Conservation (phyloP, 2,329 filamentous ascomycete genomes). For the Fusarium setosum region DNA sequence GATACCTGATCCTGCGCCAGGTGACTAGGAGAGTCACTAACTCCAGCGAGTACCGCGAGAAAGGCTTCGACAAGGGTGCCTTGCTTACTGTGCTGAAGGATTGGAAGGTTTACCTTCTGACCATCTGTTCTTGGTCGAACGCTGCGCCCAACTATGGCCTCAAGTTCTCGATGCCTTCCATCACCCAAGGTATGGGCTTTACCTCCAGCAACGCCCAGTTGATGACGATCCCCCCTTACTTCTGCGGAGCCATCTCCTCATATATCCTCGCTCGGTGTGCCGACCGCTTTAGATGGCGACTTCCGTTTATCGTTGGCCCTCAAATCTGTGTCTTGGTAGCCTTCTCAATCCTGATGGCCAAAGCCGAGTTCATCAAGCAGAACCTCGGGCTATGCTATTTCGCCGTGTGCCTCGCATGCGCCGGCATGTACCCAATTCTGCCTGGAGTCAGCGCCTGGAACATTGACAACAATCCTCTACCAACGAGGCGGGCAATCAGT, state of each 20-base stretch:
- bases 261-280: conserved; percentile 42
- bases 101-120: conserved; percentile 52
- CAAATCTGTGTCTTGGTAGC: conserved; percentile 45
- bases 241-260: conserved; percentile 34
- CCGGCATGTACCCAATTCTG: conserved; percentile 51
- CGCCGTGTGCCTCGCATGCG: conserved; percentile 34
- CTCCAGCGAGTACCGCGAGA: conserved; percentile 21
- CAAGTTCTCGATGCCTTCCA: conserved; percentile 49
- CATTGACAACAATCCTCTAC: conserved; percentile 48
- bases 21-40: conserved; percentile 25
- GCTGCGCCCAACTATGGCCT: conserved; percentile 47
- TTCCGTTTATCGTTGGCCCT: conserved; percentile 48
- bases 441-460: conserved; percentile 52
- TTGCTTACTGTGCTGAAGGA: conserved; percentile 23
- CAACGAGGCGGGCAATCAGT: conserved; percentile 49
- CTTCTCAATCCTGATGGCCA: conserved; percentile 37
- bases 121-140: conserved; percentile 54
- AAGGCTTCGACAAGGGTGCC: conserved; percentile 19
- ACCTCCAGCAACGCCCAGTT: conserved; percentile 45
- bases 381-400: conserved; percentile 36
- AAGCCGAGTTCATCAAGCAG: conserved; percentile 30
- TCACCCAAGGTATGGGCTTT: conserved; percentile 54
- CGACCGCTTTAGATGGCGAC: conserved; percentile 47
- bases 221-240: conserved; percentile 51
- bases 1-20: conserved; percentile 26